Conservation (phyloP, 2,329 filamentous ascomycete species). For the Arthrobotrys entomopaga region DNA sequence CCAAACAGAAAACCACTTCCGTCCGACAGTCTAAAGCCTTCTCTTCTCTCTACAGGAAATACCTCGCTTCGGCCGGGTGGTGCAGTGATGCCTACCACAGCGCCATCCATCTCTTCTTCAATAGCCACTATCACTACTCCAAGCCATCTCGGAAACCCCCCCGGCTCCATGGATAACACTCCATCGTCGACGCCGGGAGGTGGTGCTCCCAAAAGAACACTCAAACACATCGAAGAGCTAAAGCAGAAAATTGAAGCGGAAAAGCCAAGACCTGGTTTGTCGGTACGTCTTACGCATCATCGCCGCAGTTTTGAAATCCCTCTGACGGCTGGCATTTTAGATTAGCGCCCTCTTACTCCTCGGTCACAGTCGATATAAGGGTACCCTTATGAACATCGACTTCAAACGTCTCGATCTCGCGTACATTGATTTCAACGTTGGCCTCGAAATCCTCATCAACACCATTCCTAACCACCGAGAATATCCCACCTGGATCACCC, state of each 20-base stretch:
- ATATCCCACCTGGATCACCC: conserved; percentile 72
- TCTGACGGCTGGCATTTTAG: conserved; percentile 16
- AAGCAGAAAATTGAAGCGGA: conserved; percentile 34
- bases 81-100: conserved; percentile 53
- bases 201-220: conserved; percentile 9
- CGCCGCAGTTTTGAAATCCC: neutral
- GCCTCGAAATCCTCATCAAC: conserved; percentile 80
- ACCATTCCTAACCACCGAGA: conserved; percentile 80
- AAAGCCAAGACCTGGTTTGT: conserved; percentile 22
- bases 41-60: neutral
- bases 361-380: conserved; percentile 25
- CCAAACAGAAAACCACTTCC: neutral
- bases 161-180: conserved; percentile 9
- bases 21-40: neutral
- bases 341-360: conserved; percentile 36
- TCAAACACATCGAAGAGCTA: conserved; percentile 51
- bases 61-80: conserved; percentile 37
- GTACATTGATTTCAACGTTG: conserved; percentile 83
- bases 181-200: neutral
- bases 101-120: conserved; percentile 26
- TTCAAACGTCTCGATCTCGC: conserved; percentile 77
- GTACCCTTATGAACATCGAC: conserved; percentile 63
- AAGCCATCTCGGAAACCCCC: conserved; percentile 3
- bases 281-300: conserved; percentile 17
- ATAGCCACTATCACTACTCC: conserved; percentile 10